Evolutionary conservation across 2,329 filamentous ascomycete species (phyloP), one percentile per base, ranked within the genome.

Genomic region (Cordyceps javanica): DNA sequence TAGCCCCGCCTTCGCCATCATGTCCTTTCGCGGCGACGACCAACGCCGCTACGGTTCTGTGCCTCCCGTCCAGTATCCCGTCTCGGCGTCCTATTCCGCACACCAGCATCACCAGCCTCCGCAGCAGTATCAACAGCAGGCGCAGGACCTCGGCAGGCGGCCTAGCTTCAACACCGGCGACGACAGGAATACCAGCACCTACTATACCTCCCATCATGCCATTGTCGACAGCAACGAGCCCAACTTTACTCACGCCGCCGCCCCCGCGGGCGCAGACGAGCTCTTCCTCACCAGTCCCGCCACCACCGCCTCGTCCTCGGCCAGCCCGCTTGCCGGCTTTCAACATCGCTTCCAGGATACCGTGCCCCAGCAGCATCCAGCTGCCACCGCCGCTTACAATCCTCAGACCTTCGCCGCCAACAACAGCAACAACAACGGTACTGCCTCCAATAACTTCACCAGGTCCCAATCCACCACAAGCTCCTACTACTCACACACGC

Each of bases 151-250:
- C 6, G 69, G 68, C 44, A 79, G 88, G 63, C 81, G 83, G 62
- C 81, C 83, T 50, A 93, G 88, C 75, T 91, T 90, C 75, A 86
- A 91, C 70, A 83, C 80, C 63, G 89, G 87, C 62, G 90, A 94
- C 70, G 89, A 93, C 69, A 56, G 54, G 16, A 50, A 50, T 26
- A 34, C 54, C 25, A 76, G 78, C 49, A 73, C 75, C 50, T 82
- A 85, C 63, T 77, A 82, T n/a, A n/a, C n/a, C 64, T 68, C 67
- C 53, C 66, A 69, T 54, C 62, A 69, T n/a, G 41, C 62, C 65
- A 61, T 62, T 55, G 60, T 62, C 28, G 60, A 66, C 32, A 60
- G 59, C 49, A 67, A 65, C 49, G 58, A 55, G 13, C 54, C 46
- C 25, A 39, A 48, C 46, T 59, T 56, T 49, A 46, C 67, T 64